These are phyloP conservation scores for Hypoxylon intermedium DNA, from an alignment of 495 filamentous ascomycete genomes.

Conservation along the genomic window DNA sequence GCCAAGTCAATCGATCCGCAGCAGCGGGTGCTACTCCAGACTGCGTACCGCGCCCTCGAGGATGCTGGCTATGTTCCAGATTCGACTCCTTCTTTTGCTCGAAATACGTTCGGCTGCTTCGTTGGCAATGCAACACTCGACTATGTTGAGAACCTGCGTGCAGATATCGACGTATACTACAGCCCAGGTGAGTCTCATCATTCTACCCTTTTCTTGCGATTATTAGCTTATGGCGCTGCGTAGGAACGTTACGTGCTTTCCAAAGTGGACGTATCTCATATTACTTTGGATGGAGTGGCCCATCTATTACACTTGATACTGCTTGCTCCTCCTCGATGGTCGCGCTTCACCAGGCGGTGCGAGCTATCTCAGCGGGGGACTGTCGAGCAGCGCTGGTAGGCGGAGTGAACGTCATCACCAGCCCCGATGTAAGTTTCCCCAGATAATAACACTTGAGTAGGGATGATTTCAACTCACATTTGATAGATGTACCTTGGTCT, in stretches of 20 bases:
- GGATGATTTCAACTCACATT: conserved; percentile 63
- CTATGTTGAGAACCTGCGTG: conserved; percentile 17
- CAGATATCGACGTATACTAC: conserved; percentile 19
- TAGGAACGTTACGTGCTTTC: conserved; percentile 27
- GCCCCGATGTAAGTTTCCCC: conserved; percentile 72
- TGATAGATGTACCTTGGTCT: conserved; percentile 60
- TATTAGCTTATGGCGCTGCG: too few relatives aligned
- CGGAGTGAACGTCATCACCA: conserved; percentile 69
- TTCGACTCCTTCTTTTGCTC: conserved; percentile 4
- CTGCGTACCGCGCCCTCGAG: conserved; percentile 51
- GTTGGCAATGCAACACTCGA: conserved; percentile 16
- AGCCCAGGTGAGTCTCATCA: conserved; percentile 2
- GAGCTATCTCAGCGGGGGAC: conserved; percentile 54
- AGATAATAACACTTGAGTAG: conserved; percentile 67
- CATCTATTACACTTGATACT: conserved; percentile 58
- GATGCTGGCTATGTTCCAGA: conserved; percentile 45
- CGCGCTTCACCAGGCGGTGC: conserved; percentile 51
- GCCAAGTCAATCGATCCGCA: conserved; percentile 55
- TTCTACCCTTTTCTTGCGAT: too few relatives aligned
- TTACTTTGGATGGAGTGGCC: conserved; percentile 58
- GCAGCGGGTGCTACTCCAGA: conserved; percentile 49
- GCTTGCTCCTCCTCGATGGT: conserved; percentile 58
- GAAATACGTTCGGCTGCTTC: conserved; percentile 12
- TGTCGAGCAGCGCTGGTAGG: conserved; percentile 67
- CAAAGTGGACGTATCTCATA: conserved; percentile 40